These are phyloP conservation scores for Boletus rubescentipes DNA, from an alignment of 768 basidiomycete species.

Conservation along the genomic window DNA sequence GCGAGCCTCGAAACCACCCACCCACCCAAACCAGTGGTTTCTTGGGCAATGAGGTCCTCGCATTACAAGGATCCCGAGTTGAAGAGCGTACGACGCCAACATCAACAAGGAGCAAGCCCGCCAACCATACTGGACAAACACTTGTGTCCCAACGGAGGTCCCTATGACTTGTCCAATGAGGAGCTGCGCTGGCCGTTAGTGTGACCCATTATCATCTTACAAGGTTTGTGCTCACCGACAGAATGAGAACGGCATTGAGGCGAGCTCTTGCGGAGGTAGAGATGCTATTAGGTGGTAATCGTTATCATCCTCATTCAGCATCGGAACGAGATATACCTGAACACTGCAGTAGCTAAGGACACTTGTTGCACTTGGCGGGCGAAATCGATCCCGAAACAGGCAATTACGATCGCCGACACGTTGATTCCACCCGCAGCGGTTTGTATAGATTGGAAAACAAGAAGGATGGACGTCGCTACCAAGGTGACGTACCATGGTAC, in stretches of 20 bases:
- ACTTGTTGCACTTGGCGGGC: conserved; percentile 77
- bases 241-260: conserved; percentile 72
- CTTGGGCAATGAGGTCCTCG: conserved; percentile 63
- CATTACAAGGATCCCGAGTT: conserved; percentile 54
- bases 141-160: conserved; percentile 67
- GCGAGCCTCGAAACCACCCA: conserved; percentile 50
- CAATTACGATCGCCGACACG: conserved; percentile 68
- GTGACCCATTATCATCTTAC: background rate
- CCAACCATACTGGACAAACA: conserved; percentile 75
- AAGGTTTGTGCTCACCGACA: conserved; percentile 47
- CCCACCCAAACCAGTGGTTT: conserved; percentile 60
- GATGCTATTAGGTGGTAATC: conserved; percentile 24
- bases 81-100: conserved; percentile 56
- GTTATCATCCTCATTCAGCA: conserved; percentile 5
- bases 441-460: conserved; percentile 61
- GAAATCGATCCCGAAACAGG: conserved; percentile 69
- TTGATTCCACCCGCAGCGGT: conserved; percentile 67
- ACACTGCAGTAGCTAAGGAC: conserved; percentile 58
- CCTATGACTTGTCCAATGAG: conserved; percentile 86
- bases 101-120: conserved; percentile 59
- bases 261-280: conserved; percentile 57
- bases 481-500: conserved; percentile 79
- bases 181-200: conserved; percentile 29
- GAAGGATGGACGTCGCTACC: conserved; percentile 45
- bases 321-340: conserved; percentile 39